Evolutionary conservation across 1,139 yeast genomes (phyloP).

Genomic region (Sugiyamaella novakii): DNA sequence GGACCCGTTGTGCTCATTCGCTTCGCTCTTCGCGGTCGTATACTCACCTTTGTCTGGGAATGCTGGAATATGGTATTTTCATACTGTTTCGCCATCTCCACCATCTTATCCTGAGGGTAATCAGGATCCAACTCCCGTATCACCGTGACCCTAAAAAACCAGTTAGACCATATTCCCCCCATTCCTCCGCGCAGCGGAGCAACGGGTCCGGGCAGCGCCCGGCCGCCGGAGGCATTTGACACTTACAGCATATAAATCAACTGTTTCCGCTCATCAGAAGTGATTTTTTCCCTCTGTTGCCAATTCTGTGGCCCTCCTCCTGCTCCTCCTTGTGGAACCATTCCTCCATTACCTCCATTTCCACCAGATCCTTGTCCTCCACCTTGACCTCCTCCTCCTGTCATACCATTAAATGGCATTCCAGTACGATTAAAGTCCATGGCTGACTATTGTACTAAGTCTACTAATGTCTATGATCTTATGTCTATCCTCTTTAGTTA

Average conservation of each 20-base stretch:
- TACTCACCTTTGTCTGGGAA: slow-evolving; percentile 36
- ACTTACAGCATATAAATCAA: slow-evolving; percentile 34
- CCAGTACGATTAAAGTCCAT: slow-evolving; percentile 17
- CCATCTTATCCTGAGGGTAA: slow-evolving; percentile 36
- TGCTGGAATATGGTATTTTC: slow-evolving; percentile 36
- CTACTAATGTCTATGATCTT: too few species aligned
- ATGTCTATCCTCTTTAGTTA: slow-evolving; percentile 3
- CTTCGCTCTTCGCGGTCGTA: slow-evolving; percentile 5
- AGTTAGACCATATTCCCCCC: slow-evolving; percentile 3
- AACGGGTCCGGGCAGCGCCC: slow-evolving; percentile 8
- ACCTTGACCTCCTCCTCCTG: slow-evolving; percentile 3
- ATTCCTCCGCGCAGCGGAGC: slow-evolving; percentile 5
- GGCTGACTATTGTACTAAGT: too few species aligned
- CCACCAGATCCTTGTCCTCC: slow-evolving; percentile 2
- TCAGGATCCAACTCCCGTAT: slow-evolving; percentile 34
- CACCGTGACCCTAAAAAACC: slow-evolving; percentile 24
- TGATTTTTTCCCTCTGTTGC: slow-evolving; percentile 21
- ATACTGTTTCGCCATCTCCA: slow-evolving; percentile 38
- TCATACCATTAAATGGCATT: slow-evolving; percentile 14
- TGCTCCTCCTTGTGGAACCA: slow-evolving; percentile 17
- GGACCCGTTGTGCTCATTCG: slow-evolving; percentile 3
- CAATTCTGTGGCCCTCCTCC: slow-evolving; percentile 4
- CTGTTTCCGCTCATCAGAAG: slow-evolving; percentile 35
- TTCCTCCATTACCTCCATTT: not conserved
- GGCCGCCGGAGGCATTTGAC: slow-evolving; percentile 5